Conservation (phyloP, 2,329 filamentous ascomycete species). For the Venturia oleaginea region DNA sequence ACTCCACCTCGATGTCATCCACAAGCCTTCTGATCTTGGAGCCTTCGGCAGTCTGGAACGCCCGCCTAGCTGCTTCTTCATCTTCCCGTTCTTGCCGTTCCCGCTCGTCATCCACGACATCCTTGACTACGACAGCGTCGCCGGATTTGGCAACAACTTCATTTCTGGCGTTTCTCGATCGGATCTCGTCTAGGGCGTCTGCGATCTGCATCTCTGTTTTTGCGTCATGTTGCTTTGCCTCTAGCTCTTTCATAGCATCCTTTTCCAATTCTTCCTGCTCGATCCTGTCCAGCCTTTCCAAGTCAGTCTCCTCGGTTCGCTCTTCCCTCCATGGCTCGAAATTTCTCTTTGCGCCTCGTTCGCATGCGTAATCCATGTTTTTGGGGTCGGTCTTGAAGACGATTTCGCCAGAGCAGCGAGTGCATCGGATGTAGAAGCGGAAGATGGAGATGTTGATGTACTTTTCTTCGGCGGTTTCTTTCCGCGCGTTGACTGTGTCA, state of each 20-base stretch:
- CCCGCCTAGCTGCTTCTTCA: slow-evolving; percentile 67
- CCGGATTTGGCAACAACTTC: slow-evolving; percentile 63
- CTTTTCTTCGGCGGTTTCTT: slow-evolving; percentile 83
- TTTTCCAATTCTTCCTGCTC: slow-evolving; percentile 62
- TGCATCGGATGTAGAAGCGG: slow-evolving; percentile 86
- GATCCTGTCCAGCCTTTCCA: slow-evolving; percentile 75
- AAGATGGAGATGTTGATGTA: slow-evolving; percentile 85
- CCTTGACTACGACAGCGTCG: slow-evolving; percentile 47
- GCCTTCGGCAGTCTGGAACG: slow-evolving; percentile 56
- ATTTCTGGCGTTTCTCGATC: slow-evolving; percentile 80
- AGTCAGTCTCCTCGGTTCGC: slow-evolving; percentile 63
- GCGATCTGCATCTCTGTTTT: slow-evolving; percentile 95
- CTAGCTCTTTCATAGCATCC: slow-evolving; percentile 86
- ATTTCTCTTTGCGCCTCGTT: slow-evolving; percentile 80
- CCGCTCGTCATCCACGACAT: slow-evolving; percentile 48
- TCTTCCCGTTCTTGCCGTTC: slow-evolving; percentile 69
- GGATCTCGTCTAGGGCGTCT: slow-evolving; percentile 89
- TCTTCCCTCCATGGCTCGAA: slow-evolving; percentile 82
- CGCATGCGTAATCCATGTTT: slow-evolving; percentile 79
- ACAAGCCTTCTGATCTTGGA: slow-evolving; percentile 25
- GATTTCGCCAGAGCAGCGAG: slow-evolving; percentile 76
- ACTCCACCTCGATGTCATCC: slow-evolving; percentile 21
- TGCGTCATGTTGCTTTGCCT: slow-evolving; percentile 86
- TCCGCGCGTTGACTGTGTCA: slow-evolving; percentile 64
- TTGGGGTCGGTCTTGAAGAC: slow-evolving; percentile 93